These are phyloP conservation scores for Canariomyces notabilis DNA, from an alignment of 2,329 filamentous ascomycete genomes.

Conservation along the genomic window DNA sequence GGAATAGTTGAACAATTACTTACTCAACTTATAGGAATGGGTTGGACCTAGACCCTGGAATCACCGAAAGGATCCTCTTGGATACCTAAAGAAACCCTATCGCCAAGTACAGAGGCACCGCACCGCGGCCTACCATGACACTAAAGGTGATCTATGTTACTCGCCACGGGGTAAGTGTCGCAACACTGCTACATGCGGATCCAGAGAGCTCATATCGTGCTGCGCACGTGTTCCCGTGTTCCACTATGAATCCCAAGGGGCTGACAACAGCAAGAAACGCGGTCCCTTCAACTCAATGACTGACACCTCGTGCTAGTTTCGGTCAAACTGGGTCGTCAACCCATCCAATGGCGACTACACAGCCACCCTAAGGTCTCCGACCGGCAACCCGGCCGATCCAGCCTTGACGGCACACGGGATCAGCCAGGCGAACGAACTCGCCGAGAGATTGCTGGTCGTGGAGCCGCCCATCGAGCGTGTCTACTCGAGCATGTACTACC, in stretches of 20 bases:
- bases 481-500: conserved; percentile 82
- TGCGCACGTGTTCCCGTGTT: too few relatives aligned
- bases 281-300: conserved; percentile 10
- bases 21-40: too few relatives aligned
- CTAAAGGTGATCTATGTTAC: conserved; percentile 69
- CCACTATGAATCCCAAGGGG: too few relatives aligned
- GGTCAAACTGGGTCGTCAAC: conserved; percentile 84
- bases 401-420: conserved; percentile 83
- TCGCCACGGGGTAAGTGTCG: conserved; percentile 64
- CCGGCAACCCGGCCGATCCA: conserved; percentile 82
- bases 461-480: conserved; percentile 67
- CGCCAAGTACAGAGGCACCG: neutral
- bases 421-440: conserved; percentile 75
- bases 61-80: neutral
- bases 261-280: too few relatives aligned
- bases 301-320: conserved; percentile 60
- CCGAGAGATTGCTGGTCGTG: conserved; percentile 54
- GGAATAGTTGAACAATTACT: too few relatives aligned
- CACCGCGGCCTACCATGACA: conserved; percentile 44
- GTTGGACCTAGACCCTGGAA: neutral
- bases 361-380: conserved; percentile 70
- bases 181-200: conserved; percentile 1
- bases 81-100: neutral
- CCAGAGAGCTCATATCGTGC: neutral
- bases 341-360: conserved; percentile 73